phyloP scores from a whole-genome alignment of 2,329 filamentous ascomycete species.

The Cytospora paraplurivora region DNA sequence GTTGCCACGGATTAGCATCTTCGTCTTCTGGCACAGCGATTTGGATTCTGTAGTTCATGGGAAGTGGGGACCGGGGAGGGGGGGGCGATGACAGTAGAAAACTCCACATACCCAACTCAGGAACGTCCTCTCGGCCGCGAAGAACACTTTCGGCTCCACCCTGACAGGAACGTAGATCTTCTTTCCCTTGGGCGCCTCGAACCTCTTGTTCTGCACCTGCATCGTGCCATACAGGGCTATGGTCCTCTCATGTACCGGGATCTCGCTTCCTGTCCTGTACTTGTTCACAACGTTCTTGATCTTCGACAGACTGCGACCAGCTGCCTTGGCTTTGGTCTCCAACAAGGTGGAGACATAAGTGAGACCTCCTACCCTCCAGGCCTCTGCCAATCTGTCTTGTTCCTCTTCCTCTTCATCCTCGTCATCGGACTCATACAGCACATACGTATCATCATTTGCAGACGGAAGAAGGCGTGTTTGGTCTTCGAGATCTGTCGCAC shows the following conservation, averaged over 20 bases:
- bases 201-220: constrained; percentile 58
- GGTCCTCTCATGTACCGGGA: constrained; percentile 60
- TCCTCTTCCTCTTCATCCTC: constrained; percentile 80
- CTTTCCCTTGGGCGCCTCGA: constrained; percentile 79
- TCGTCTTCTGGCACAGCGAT: not conserved
- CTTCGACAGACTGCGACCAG: constrained; percentile 46
- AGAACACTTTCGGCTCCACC: constrained; percentile 97
- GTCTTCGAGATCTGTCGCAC: constrained; percentile 71
- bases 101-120: constrained; percentile 75
- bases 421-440: constrained; percentile 82
- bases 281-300: constrained; percentile 55
- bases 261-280: constrained; percentile 54
- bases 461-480: constrained; percentile 64
- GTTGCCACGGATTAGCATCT: constrained; percentile 30
- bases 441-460: constrained; percentile 69
- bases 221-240: constrained; percentile 56
- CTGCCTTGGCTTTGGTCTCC: constrained; percentile 45
- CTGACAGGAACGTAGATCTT: constrained; percentile 94
- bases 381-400: constrained; percentile 75
- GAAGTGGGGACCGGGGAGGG: not conserved
- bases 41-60: too few relatives aligned
- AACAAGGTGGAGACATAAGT: constrained; percentile 69
- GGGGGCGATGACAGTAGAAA: not conserved
- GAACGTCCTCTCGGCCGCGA: constrained; percentile 94
- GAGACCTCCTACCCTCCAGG: constrained; percentile 73